Base-by-base conservation (phyloP, 257 asterid genomes). In the Lithospermum erythrorhizon region DNA sequence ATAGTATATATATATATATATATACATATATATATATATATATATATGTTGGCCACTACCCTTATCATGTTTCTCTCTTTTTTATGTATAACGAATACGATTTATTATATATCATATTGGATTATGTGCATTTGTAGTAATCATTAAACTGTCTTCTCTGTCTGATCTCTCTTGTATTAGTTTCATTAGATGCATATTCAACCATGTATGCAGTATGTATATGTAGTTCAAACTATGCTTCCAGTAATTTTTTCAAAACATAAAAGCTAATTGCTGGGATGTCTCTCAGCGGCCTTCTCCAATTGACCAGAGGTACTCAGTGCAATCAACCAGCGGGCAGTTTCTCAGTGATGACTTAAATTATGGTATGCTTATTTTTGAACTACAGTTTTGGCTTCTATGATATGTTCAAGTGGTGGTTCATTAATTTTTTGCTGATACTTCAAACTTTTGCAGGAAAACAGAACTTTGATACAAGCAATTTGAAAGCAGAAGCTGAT, bases 231-330 rank as follows among this genome's bases (percentile, higher is more conserved):
- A 41, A 41, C 1, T 41, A 13, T 41, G 49, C 49, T 41, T 41
- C 49, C 18, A 41, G 49, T 41, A 41, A 14, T 11, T 41, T 18
- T 41, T 41, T 14, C 17, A 41, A 41, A 41, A 41, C 45, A 13
- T 56, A 58, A 61, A 53, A 58, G 41, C 32, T 21, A 60, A 61
- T 52, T 49, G 67, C 72, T 65, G 68, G 63, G 52, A 59, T 69
- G 52, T 63, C 64, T 59, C 45, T 73, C 41, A 59, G 60, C 59
- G 76, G 94, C 59, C 87, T 69, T 55, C 51, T 66, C 74, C 45
- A 48, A 61, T 41, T 18, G 78, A 62, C 58, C 72, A 72, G 69
- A 55, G 27, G 69, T 47, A 72, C 9, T 61, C 15, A 59, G 53
- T 65, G 53, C 30, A 57, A 24, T 23, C 51, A 55, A 16, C 69